phyloP scores from a whole-genome alignment of 345 rosid species.

The Brassica rapa region DNA sequence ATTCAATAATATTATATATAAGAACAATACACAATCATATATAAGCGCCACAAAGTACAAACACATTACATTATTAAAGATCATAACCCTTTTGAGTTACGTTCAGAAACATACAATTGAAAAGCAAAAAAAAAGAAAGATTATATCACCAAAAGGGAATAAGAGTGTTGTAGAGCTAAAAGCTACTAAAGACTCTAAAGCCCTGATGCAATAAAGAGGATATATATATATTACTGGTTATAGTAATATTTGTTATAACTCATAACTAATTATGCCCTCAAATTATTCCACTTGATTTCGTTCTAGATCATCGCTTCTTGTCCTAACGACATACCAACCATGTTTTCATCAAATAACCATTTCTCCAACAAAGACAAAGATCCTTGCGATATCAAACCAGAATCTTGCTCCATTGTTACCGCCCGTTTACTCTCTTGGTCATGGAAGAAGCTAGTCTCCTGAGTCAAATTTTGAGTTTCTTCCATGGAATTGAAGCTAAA shows the following conservation, averaged over 20 bases:
- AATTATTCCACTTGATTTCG: constrained; percentile 2
- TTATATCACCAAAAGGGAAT: constrained; percentile 28
- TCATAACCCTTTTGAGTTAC: constrained; percentile 18
- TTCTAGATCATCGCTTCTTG: constrained; percentile 40
- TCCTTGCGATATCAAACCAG: constrained; percentile 42
- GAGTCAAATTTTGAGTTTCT: constrained; percentile 38
- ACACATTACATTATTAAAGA: constrained; percentile 7
- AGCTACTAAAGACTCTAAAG: constrained; percentile 38
- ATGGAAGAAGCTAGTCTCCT: constrained; percentile 47
- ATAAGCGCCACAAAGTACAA: constrained; percentile 20
- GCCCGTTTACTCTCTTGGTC: constrained; percentile 55
- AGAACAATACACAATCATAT: background rate
- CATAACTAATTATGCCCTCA: constrained; percentile 18
- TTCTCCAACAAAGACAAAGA: constrained; percentile 65
- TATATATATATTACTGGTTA: constrained; percentile 21
- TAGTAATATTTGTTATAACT: constrained; percentile 33
- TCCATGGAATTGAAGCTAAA: constrained; percentile 54
- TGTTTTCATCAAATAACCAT: constrained; percentile 73
- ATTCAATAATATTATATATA: background rate
- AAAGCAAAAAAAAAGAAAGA: background rate
- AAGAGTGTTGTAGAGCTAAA: constrained; percentile 40
- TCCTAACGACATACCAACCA: constrained; percentile 50
- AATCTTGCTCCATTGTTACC: constrained; percentile 34
- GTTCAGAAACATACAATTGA: constrained; percentile 20
- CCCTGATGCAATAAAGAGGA: constrained; percentile 32